Percentiles rank a stretch among this genome's conserved stretches.
phyloP scores from a whole-genome alignment of 177 flowering plant genomes.

The Vitis hybrid region DNA sequence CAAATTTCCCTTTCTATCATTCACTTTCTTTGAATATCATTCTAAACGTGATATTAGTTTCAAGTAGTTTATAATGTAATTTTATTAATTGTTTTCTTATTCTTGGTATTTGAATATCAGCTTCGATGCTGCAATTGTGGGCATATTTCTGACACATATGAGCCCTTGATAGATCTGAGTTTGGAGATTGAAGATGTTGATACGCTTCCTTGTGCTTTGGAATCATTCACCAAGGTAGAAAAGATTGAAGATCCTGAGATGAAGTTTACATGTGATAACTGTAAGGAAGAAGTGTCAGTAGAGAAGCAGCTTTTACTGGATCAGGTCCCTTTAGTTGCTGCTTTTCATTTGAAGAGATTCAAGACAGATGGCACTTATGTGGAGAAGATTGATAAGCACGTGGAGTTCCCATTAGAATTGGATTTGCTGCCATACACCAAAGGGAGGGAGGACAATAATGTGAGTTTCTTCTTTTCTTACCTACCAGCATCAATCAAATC shows the following conservation, averaged over 20 bases:
- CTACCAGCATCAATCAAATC: too few relatives aligned
- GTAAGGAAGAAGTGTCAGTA: constrained; percentile 58
- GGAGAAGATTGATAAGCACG: constrained; percentile 73
- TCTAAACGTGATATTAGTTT: not conserved
- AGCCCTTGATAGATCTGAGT: constrained; percentile 75
- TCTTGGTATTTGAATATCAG: constrained; percentile 38
- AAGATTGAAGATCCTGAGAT: constrained; percentile 68
- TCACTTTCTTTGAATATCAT: not conserved
- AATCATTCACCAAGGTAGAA: constrained; percentile 83
- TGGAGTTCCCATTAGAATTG: constrained; percentile 68
- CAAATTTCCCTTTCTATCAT: not conserved
- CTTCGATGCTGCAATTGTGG: constrained; percentile 78
- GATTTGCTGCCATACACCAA: constrained; percentile 66
- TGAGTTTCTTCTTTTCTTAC: constrained; percentile 28
- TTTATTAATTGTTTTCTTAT: not conserved
- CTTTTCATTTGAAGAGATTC: constrained; percentile 92
- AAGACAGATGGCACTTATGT: constrained; percentile 62
- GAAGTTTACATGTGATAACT: constrained; percentile 67
- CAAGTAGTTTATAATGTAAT: not conserved
- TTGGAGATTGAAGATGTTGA: constrained; percentile 83
- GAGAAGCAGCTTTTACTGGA: constrained; percentile 83
- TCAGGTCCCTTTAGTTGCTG: constrained; percentile 58
- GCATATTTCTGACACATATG: constrained; percentile 68
- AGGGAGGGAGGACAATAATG: constrained; percentile 27
- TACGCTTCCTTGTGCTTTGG: constrained; percentile 57